phyloP scores from a whole-genome alignment of 2,329 filamentous ascomycete genomes.

The Paecilomyces formosus region DNA sequence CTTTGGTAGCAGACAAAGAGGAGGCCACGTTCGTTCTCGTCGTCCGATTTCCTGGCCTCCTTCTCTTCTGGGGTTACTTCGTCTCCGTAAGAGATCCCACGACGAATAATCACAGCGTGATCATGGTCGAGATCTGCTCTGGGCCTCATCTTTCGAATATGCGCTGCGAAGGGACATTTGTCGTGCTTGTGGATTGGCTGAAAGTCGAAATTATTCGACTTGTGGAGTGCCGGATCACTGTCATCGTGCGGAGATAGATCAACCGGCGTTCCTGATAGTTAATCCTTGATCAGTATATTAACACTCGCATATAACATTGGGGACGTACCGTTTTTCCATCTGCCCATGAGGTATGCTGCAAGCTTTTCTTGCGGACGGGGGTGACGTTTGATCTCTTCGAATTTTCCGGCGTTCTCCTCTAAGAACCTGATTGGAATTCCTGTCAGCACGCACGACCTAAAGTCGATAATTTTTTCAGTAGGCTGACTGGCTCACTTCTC shows the following conservation, averaged over 20 bases:
- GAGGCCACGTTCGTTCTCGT: slow-evolving; percentile 34
- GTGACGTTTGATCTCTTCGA: slow-evolving; percentile 11
- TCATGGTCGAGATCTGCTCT: slow-evolving; percentile 26
- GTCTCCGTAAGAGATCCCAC: slow-evolving; percentile 38
- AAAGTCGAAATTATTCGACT: slow-evolving; percentile 34
- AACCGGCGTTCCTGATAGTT: slow-evolving; percentile 24
- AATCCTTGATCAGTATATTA: background rate
- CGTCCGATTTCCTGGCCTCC: slow-evolving; percentile 22
- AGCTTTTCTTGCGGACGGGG: slow-evolving; percentile 17
- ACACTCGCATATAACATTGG: background rate
- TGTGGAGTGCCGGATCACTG: slow-evolving; percentile 21
- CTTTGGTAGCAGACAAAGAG: slow-evolving; percentile 42
- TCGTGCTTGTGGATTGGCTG: slow-evolving; percentile 19
- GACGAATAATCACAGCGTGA: slow-evolving; percentile 33
- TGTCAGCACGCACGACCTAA: background rate
- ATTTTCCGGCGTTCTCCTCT: slow-evolving; percentile 18
- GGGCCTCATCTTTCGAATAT: slow-evolving; percentile 43
- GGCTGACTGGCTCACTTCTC: slow-evolving; percentile 14
- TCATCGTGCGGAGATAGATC: slow-evolving; percentile 22
- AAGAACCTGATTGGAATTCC: slow-evolving; percentile 20
- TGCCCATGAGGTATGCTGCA: slow-evolving; percentile 36
- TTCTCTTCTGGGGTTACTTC: slow-evolving; percentile 22
- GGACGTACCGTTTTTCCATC: slow-evolving; percentile 34
- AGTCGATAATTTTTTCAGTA: background rate
- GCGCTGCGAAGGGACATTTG: slow-evolving; percentile 40